These are phyloP conservation scores for Curvularia lunata DNA, from an alignment of 2,329 filamentous ascomycete species.

Conservation along the genomic window DNA sequence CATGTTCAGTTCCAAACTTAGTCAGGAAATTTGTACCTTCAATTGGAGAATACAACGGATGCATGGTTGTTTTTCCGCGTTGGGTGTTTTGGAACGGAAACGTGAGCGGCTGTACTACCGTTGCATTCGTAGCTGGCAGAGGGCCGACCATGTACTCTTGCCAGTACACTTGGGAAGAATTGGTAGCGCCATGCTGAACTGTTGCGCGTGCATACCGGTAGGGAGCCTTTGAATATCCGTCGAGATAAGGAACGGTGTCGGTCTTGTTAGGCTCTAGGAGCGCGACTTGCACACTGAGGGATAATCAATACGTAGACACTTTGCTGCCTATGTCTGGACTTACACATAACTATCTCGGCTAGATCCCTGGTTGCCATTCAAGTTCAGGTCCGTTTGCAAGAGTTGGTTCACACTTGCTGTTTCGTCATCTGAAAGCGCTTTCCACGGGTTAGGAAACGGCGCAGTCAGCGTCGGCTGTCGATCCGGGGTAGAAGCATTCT, in stretches of 20 bases:
- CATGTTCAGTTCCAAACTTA: slow-evolving; percentile 20
- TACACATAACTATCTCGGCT: slow-evolving; percentile 25
- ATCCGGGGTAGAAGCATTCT: slow-evolving; percentile 7
- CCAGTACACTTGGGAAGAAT: slow-evolving; percentile 39
- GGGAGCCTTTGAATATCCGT: slow-evolving; percentile 18
- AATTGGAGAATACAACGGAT: slow-evolving; percentile 14
- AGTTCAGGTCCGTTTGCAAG: slow-evolving; percentile 13
- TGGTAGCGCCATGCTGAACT: slow-evolving; percentile 21
- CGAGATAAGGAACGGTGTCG: slow-evolving; percentile 25
- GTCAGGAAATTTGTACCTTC: slow-evolving; percentile 17
- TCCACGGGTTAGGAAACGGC: slow-evolving; percentile 21
- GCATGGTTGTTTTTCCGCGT: slow-evolving; percentile 20
- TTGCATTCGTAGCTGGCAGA: slow-evolving; percentile 53
- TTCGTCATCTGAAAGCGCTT: slow-evolving; percentile 20
- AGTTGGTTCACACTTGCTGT: slow-evolving; percentile 15
- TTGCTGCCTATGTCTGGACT: neutral
- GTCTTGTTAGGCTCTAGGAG: slow-evolving; percentile 32
- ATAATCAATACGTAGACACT: slow-evolving; percentile 1
- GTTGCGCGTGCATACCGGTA: slow-evolving; percentile 31
- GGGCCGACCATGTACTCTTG: slow-evolving; percentile 59
- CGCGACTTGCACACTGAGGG: slow-evolving; percentile 14
- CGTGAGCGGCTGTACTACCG: slow-evolving; percentile 35
- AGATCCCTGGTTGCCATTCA: slow-evolving; percentile 17
- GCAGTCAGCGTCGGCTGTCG: slow-evolving; percentile 17
- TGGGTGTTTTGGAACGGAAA: slow-evolving; percentile 31